Percentiles rank a stretch among this genome's conserved stretches.
Conservation (phyloP, 2,329 filamentous ascomycete genomes). For the Fusarium sp. region DNA sequence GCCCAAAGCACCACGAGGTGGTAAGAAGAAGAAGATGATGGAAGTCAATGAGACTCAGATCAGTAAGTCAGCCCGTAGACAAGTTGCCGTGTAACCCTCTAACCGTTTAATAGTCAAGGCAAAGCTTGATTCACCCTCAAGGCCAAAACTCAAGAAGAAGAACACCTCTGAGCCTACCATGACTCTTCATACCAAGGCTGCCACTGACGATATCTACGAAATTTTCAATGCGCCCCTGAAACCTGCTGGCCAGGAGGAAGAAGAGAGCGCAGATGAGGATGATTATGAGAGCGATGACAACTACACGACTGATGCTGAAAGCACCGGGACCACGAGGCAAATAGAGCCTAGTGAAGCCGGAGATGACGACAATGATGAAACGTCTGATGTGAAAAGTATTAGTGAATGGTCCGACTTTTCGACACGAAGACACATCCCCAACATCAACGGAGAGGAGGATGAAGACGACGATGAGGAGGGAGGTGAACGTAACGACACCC, state of each 20-base stretch:
- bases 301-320: conserved; percentile 90
- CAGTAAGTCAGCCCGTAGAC: conserved; percentile 68
- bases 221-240: conserved; percentile 88
- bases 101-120: conserved; percentile 79
- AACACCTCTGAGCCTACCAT: conserved; percentile 88
- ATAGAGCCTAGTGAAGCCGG: conserved; percentile 67
- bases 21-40: conserved; percentile 82
- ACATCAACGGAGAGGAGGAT: conserved; percentile 54
- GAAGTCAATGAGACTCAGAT: conserved; percentile 95
- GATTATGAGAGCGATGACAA: conserved; percentile 81
- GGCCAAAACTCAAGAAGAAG: conserved; percentile 87
- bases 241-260: conserved; percentile 49
- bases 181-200: conserved; percentile 95
- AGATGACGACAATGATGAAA: conserved; percentile 61
- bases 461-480: conserved; percentile 47
- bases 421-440: conserved; percentile 77
- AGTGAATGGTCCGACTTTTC: conserved; percentile 94
- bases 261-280: conserved; percentile 71
- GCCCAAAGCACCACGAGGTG: conserved; percentile 61
- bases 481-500: conserved; percentile 54
- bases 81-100: conserved; percentile 33
- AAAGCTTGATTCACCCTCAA: conserved; percentile 90
- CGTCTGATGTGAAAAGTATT: conserved; percentile 72
- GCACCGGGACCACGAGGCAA: conserved; percentile 82
- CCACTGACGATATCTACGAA: conserved; percentile 97